Evolutionary conservation across 106 monocot genomes (phyloP), one percentile per base, ranked within the genome.

Genomic region (Cymbidium sinense): DNA sequence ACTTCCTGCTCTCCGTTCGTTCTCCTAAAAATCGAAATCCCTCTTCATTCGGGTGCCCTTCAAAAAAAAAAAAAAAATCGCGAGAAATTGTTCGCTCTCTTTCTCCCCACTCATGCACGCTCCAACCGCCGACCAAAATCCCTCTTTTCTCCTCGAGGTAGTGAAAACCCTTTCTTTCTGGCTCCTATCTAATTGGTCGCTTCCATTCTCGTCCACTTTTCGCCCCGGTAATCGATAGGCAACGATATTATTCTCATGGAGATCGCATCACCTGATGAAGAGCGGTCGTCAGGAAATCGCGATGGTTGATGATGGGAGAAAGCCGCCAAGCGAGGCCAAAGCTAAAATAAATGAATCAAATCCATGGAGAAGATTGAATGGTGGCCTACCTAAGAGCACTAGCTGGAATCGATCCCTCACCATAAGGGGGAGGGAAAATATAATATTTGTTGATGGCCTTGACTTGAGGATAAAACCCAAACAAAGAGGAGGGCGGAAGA

Each of bases 391-490:
- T 31, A 93, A 84, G 85, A 82, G 88, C 58, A 78, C 79, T 8
- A 91, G 96, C 83, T 96, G 93, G 93, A 89, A 83, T 50, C 85
- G 84, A 50, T 91, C 91, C 47, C 93, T 96, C 47, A 91, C 91
- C 28, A 91, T 82, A 36, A 93, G 96, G 83, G 93, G 96, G 70
- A 88, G 96, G 55, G 91, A 89, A 78, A 96, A 91, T 64, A 90
- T 96, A 30, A 50, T 89, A 62, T 64, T 91, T 52, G 85, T 73
- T 19, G 79, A 74, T 27, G 86, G 82, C n/a, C 64, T 55, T 27
- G 80, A 90, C 74, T 73, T 78, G 67, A 83, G 73, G 58, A 86
- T 75, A 76, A 83, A 85, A 28, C 80, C 76, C 30, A 90, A 84
- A 70, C 85, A 86, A 77, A 82, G 77, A 81, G 85, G 70, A 43